Evolutionary conservation across 2,329 filamentous ascomycete genomes (phyloP), one percentile per base, ranked within the genome.

Genomic region (Trichophyton simii): DNA sequence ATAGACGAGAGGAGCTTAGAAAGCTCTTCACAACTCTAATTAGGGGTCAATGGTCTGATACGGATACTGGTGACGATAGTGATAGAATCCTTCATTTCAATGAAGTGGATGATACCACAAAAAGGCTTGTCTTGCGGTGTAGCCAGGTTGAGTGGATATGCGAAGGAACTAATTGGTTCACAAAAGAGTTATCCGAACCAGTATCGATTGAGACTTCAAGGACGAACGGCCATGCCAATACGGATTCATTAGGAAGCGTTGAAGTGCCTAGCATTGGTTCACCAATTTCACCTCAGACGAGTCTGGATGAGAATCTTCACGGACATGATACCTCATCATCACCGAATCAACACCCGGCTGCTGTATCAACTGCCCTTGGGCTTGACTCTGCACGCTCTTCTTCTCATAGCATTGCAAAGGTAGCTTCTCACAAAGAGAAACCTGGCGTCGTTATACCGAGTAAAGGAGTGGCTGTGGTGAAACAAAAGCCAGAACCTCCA

Each of bases 1-100:
- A 99, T 79, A 99, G 97, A 73, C 84, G 86, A 34, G 84, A 91
- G 48, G 92, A 97, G 71, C 83, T 99, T 46, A 77, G 87, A 44
- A 86, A 84, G 64, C 81, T 96, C 25, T 79, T 99, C 15, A 81
- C 80, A 59, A 83, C 95, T 13, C 80, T 97, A 2, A 80, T 82
- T 7, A 83, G 85, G 63, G 88, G 91, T 2, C 79, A 82, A 38
- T 91, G 91, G 82, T 78, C 92, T 31, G 76, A 75, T 42, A 75
- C 76, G 1, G 69, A 74, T 1, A 69, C 71, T 15, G 72, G 71
- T 60, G 72, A 75, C 48, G 69, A 71, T 11, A 55, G 34, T 15
- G 79, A 79, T 63, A 75, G 70, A 62, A 78, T 78, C 55, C 68
- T 73, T 59, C 77, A 79, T 69, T 80, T 80, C 63, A 77, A 77